phyloP scores from a whole-genome alignment of 257 asterid genomes.

The Verbascum thapsus region DNA sequence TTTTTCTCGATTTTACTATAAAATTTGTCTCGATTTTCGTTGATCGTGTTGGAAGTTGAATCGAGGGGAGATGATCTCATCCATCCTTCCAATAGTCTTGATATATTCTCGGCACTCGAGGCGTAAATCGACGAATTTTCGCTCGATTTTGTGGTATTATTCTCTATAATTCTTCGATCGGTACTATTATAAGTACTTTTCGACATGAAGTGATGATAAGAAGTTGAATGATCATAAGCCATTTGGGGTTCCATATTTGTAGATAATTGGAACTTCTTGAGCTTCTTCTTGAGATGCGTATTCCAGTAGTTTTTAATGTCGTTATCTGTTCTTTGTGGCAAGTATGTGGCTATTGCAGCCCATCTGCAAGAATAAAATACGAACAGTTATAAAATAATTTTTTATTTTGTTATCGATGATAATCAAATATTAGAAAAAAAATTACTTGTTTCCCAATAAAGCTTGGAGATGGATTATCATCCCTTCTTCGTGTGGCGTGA shows the following conservation, averaged over 20 bases:
- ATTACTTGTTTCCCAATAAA: conserved; percentile 90
- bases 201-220: conserved; percentile 46
- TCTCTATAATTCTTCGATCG: conserved; percentile 23
- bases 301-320: conserved; percentile 98
- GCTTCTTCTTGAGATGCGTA: conserved; percentile 91
- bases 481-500: conserved; percentile 97
- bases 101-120: conserved; percentile 86
- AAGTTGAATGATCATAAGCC: conserved; percentile 29
- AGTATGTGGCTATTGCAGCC: conserved; percentile 96
- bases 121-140: conserved; percentile 66
- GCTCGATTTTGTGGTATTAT: neutral
- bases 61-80: conserved; percentile 64
- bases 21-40: conserved; percentile 13
- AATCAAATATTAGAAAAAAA: neutral
- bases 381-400: no score
- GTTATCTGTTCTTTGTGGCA: conserved; percentile 93
- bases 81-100: conserved; percentile 93
- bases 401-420: no score
- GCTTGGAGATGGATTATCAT: conserved; percentile 98
- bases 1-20: conserved; percentile 25
- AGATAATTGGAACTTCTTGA: conserved; percentile 59
- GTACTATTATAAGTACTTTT: conserved; percentile 9
- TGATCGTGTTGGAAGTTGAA: neutral
- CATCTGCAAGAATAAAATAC: no score
- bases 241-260: conserved; percentile 41